phyloP scores from a whole-genome alignment of 106 monocot species.

The Dendrobium officinale region DNA sequence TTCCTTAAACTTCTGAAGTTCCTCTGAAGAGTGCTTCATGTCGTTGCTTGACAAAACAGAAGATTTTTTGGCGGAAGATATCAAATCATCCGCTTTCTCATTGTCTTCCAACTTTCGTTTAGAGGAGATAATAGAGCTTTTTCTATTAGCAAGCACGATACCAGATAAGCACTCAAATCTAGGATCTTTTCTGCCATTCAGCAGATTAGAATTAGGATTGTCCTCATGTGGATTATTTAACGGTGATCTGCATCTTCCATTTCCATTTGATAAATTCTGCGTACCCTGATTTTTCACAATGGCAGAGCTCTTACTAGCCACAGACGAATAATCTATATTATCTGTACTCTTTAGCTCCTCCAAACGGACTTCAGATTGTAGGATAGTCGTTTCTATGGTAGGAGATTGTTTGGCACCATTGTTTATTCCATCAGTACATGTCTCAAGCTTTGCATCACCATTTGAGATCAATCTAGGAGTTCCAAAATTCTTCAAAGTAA shows the following conservation, averaged over 20 bases:
- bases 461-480: constrained; percentile 31
- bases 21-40: constrained; percentile 14
- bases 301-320: constrained; percentile 17
- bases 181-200: constrained; percentile 12
- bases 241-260: constrained; percentile 9
- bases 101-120: constrained; percentile 31
- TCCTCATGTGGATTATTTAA: constrained; percentile 6
- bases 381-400: constrained; percentile 14
- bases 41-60: constrained; percentile 2
- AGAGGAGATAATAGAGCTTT: constrained; percentile 2
- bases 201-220: not conserved
- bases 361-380: constrained; percentile 1
- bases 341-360: constrained; percentile 17
- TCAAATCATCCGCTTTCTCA: constrained; percentile 12
- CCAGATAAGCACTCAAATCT: constrained; percentile 16
- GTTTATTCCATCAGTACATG: constrained; percentile 13
- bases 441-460: constrained; percentile 36
- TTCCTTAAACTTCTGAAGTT: constrained; percentile 65
- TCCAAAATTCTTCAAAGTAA: constrained; percentile 30
- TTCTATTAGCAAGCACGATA: not conserved
- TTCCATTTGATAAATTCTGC: constrained; percentile 20
- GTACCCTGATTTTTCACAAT: constrained; percentile 6
- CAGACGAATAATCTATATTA: constrained; percentile 7
- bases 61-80: constrained; percentile 4
- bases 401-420: constrained; percentile 13